Percentiles rank a stretch among this genome's conserved stretches.
Evolutionary conservation across 192 early-diverging fungal species (phyloP).

Genomic region (Glomus cerebriforme): DNA sequence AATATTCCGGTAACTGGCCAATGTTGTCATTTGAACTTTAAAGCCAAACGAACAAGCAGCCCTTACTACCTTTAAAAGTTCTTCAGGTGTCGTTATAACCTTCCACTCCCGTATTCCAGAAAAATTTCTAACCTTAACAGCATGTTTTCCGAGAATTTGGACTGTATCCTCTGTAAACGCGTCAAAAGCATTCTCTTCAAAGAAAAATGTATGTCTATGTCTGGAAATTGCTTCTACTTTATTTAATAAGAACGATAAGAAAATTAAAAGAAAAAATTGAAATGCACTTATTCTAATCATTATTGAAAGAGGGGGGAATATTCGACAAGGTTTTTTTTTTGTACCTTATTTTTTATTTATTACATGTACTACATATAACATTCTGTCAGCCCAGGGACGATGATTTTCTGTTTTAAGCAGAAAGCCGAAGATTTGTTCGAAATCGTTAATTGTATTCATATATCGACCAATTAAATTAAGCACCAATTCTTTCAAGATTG

Average conservation of each 20-base stretch:
- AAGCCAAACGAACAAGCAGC: background rate
- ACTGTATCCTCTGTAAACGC: background rate
- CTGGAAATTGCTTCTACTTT: background rate
- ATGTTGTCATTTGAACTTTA: background rate
- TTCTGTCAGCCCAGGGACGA: too few species aligned
- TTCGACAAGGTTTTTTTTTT: too few species aligned
- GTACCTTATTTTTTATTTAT: too few species aligned
- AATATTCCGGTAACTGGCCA: background rate
- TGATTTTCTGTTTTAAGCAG: too few species aligned
- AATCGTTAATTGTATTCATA: too few species aligned
- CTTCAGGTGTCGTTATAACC: background rate
- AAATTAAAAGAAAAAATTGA: background rate
- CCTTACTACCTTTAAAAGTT: background rate
- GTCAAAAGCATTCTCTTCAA: background rate
- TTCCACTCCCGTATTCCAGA: slow-evolving; percentile 3
- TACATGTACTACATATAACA: too few species aligned
- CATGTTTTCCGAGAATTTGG: background rate
- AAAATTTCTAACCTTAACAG: background rate
- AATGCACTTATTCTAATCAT: background rate
- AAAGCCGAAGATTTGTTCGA: too few species aligned
- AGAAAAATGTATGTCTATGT: slow-evolving; percentile 7
- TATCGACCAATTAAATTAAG: too few species aligned
- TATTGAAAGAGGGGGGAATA: background rate
- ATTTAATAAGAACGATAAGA: background rate
- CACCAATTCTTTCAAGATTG: too few species aligned